Evolutionary conservation across 768 basidiomycete genomes (phyloP).

Genomic region (Lactarius quietus): DNA sequence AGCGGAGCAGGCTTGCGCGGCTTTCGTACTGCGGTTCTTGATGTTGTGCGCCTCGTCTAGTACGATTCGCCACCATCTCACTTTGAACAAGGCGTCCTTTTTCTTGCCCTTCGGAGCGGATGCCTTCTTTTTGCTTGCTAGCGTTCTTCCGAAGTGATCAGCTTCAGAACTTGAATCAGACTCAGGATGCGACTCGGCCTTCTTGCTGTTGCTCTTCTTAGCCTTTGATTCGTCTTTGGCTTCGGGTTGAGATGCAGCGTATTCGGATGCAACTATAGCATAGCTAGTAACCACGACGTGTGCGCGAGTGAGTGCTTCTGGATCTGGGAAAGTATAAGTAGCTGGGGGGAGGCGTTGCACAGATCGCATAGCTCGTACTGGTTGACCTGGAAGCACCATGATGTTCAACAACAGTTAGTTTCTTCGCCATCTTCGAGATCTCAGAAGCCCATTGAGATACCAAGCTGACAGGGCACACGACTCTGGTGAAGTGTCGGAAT

Average conservation of each 20-base stretch:
- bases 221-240: conserved; percentile 54
- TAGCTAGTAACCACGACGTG: conserved; percentile 89
- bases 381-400: conserved; percentile 75
- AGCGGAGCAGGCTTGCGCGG: conserved; percentile 72
- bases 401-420: conserved; percentile 72
- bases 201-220: conserved; percentile 37
- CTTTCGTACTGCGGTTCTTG: conserved; percentile 80
- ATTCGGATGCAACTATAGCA: conserved; percentile 77
- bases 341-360: neutral
- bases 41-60: conserved; percentile 97
- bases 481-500: conserved; percentile 42
- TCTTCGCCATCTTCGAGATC: conserved; percentile 64
- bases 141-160: conserved; percentile 45
- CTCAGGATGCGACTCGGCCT: conserved; percentile 28
- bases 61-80: conserved; percentile 83
- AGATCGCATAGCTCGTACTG: conserved; percentile 39
- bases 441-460: conserved; percentile 91
- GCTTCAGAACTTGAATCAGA: conserved; percentile 36
- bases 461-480: conserved; percentile 83
- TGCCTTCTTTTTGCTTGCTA: conserved; percentile 43
- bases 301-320: conserved; percentile 45
- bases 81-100: conserved; percentile 66
- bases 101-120: conserved; percentile 41
- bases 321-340: conserved; percentile 42
- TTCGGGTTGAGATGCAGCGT: conserved; percentile 47